Evolutionary conservation across 768 basidiomycete genomes (phyloP), one percentile per base, ranked within the genome.

Genomic region (Lepiota venenata): DNA sequence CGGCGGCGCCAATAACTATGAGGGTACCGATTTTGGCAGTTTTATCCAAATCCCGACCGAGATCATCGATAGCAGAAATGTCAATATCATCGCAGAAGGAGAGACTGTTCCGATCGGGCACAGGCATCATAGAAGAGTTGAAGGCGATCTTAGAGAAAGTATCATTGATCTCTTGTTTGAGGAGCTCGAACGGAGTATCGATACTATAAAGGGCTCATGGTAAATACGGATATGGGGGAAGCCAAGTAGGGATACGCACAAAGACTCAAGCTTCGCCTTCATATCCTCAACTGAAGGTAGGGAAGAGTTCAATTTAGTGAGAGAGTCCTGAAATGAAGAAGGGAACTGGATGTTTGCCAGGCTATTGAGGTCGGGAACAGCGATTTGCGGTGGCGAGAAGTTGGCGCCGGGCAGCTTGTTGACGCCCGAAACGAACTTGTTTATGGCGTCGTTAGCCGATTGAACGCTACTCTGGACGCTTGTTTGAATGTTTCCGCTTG

Each of bases 151-250:
- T 79, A 27, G 78, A 63, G 58, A 97, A 88, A 0, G 93, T 94
- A 54, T 85, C 78, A 64, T 96, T 96, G 68, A 98, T 93, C 47
- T 95, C 91, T 56, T 82, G 74, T 69, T 94, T 97, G 49, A 98
- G 68, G 2, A 82, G 74, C 63, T 97, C 91, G 64, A 98, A 97
- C 0, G 96, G 96, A 0, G 80, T 86, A 64, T 89, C 83, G 59
- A 97, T 80, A 52, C 88, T 93, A 56, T 8, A 20, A 27, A 4
- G 43, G 8, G 32, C 8, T 32, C 32, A 52, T 20, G 52, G 57
- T 49, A 20, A 55, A 47, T 39, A 51, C 47, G 51, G 29, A 54
- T 47, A 22, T 14, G 50, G 18, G 20, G 10, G 49, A 29, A 42
- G 46, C 42, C 32, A 42, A 42, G 44, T 15, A 21, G 15, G 40